Evolutionary conservation across 1,284 basidiomycete genomes (phyloP).

Genomic region (Leccinum angustisporum): DNA sequence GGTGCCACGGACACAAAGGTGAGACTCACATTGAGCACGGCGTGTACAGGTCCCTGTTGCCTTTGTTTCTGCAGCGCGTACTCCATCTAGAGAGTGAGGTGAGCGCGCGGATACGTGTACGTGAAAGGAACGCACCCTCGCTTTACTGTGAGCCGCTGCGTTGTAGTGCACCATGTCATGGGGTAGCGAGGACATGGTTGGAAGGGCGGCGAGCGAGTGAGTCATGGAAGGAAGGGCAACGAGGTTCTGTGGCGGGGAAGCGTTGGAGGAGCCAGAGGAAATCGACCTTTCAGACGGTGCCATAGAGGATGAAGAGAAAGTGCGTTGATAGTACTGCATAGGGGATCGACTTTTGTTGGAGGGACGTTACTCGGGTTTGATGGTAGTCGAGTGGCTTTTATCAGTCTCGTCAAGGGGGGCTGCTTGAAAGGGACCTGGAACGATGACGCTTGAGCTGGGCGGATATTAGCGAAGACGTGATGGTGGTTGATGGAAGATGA

Average conservation of each 20-base stretch:
- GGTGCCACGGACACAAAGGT: conserved; percentile 3
- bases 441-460: conserved; percentile 24
- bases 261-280: conserved; percentile 32
- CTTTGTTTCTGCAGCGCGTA: conserved; percentile 32
- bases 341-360: conserved; percentile 13
- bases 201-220: conserved; percentile 33
- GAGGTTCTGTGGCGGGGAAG: conserved; percentile 33
- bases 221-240: conserved; percentile 34
- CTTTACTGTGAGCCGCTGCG: conserved; percentile 29
- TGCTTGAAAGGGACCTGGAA: conserved; percentile 19
- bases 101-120: neutral
- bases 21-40: conserved; percentile 27
- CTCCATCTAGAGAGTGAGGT: conserved; percentile 29
- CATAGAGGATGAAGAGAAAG: conserved; percentile 33
- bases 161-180: conserved; percentile 34
- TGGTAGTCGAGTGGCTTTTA: conserved; percentile 23
- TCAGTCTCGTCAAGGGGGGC: conserved; percentile 29
- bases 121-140: conserved; percentile 20
- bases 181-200: conserved; percentile 33
- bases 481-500: conserved; percentile 28
- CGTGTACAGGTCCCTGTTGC: conserved; percentile 29
- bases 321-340: conserved; percentile 35
- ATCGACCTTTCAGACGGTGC: conserved; percentile 34
- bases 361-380: conserved; percentile 7
- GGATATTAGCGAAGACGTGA: conserved; percentile 38